Base-by-base conservation (phyloP, 768 basidiomycete genomes). In the Pulveroboletus frians region DNA sequence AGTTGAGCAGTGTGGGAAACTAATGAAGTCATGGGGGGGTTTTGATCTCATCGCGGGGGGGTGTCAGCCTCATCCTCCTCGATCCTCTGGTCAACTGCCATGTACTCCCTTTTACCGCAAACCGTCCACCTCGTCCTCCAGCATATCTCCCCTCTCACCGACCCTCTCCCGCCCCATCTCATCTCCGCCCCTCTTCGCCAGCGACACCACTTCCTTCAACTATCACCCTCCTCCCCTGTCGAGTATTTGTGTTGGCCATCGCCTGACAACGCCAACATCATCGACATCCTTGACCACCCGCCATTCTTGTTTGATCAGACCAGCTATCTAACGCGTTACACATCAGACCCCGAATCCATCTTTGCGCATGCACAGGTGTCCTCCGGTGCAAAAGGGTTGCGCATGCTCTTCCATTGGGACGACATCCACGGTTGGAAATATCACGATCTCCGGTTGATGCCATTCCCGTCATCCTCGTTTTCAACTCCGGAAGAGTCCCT, bases 221-320 rank as follows among this genome's bases (percentile, higher is more conserved):
- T 88, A 49, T 63, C 73, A 23, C 72, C 77, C 9, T 69, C 77
- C 21, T 67, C 78, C 54, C 70, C 77, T 9, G 54, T 65, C 30
- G 71, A 77, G 3, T 89, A 89, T 62, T 72, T 89, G 39, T 77
- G 76, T 55, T 89, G 87, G 87, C 84, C 87, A 9, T 71, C 76
- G 4, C 57, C 66, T 31, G 56, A 56, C 59, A 62, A 53, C 51
- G 46, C 51, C 56, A 73, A 63, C 42, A 63, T 70, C 42, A 57
- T 77, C 44, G 64, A 70, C 46, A 70, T 80, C 26, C 70, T 84
- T 34, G 73, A 78, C 51, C 61, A 58, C n/a, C 56, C 72, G 39
- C 56, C 50, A 17, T 51, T 59, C 4, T 46, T 56, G 20, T 58
- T 64, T 9, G 51, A 69, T 46, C 59, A 66, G 31, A 54, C 68